A percentile compares a stretch with the other conserved stretches of the same genome.
Conservation (phyloP, 257 asterid genomes). For the Ocimum tenuiflorum region DNA sequence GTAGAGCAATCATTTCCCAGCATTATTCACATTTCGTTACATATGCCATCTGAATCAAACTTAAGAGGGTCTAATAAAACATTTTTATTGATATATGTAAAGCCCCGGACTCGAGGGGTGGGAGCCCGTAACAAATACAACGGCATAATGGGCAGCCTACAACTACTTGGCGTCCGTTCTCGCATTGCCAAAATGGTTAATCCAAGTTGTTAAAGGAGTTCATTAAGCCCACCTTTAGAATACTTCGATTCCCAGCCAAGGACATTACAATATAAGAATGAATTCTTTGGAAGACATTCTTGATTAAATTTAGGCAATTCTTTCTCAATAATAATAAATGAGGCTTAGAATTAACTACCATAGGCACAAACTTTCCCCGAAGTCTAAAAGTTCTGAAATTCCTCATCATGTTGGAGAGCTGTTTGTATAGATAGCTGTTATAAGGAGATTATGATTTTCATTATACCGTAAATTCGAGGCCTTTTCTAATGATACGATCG, state of each 20-base stretch:
- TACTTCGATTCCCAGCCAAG: too few species aligned
- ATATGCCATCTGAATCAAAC: not conserved
- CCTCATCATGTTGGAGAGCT: not conserved
- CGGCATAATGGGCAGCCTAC: too few species aligned
- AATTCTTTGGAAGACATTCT: not conserved
- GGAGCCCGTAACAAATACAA: too few species aligned
- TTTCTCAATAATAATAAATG: not conserved
- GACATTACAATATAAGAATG: not conserved
- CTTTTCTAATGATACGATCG: not conserved
- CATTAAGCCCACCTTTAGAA: too few species aligned
- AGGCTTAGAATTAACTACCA: not conserved
- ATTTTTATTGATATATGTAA: not conserved
- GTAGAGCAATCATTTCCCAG: not conserved
- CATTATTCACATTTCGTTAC: not conserved
- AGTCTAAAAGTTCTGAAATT: too few species aligned
- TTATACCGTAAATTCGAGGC: not conserved
- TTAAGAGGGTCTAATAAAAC: not conserved
- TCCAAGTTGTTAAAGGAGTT: too few species aligned
- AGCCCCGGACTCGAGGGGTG: not conserved
- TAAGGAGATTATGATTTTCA: not conserved
- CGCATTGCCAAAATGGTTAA: too few species aligned
- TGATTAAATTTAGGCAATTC: not conserved
- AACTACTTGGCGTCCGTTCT: too few species aligned
- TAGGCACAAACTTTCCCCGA: too few species aligned
- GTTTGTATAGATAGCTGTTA: not conserved